Base-by-base conservation (phyloP, 129 eudicot species). In the Arctium lappa region DNA sequence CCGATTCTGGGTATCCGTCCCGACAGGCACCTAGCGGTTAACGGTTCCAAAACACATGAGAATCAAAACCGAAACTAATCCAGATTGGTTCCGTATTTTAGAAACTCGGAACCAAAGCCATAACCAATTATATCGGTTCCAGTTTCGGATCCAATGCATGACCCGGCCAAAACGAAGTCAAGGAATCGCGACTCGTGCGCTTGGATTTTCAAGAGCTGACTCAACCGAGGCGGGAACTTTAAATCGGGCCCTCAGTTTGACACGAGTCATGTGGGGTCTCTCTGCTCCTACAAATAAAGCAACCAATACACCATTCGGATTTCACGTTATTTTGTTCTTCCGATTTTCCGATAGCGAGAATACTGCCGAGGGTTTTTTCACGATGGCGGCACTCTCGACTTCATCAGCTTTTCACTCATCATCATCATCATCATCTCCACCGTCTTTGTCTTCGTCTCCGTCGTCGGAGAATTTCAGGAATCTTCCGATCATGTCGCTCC, bases 401-500 rank as follows among this genome's bases (percentile, higher is more conserved):
- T 84, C 97, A 9, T 80, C 74, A 46, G 68, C 89, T 70, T 44
- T 85, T 13, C 77, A 84, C 27, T 22, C 27, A 22, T 22, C 27
- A 22, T 22, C n/a, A n/a, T n/a, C n/a, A n/a, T 44, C 62, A 4
- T 36, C 84, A 1, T 69, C 90, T 4, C 65, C 81, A 0, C 42
- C 89, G 22, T 34, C 84, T 2, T 2, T 65, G 0, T 32, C 84
- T 2, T 2, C 70, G 0, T 32, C 80, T 9, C 30, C 88, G 68
- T 18, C 81, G 3, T 15, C 86, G 79, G 85, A 89, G n/a, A 80
- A 80, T 15, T 93, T 95, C 76, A 72, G 82, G 5, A 79, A 82
- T 5, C 91, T 95, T 74, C 97, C 97, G 2, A 89, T 95, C 3
- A 77, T 78, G 87, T 89, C 94, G 0, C 87, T 95, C 84, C 87